These are phyloP conservation scores for Plantago elongata DNA, from an alignment of 257 asterid genomes.

Conservation along the genomic window DNA sequence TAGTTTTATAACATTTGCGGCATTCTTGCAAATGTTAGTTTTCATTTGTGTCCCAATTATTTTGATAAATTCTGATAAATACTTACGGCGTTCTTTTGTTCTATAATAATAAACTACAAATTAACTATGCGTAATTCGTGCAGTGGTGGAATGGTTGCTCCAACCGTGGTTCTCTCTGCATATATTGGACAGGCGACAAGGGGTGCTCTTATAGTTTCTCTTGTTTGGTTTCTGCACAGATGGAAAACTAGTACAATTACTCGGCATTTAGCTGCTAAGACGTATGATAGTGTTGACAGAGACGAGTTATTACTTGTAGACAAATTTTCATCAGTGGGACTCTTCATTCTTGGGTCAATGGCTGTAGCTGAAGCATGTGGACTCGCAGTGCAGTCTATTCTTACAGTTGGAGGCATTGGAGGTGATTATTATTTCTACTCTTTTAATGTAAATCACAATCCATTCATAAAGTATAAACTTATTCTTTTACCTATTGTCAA, in stretches of 20 bases:
- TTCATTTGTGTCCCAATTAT: background rate
- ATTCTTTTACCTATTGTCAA: background rate
- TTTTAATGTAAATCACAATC: too few relatives aligned
- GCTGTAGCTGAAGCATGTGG: conserved; percentile 92
- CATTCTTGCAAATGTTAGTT: conserved; percentile 76
- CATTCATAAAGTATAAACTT: too few relatives aligned
- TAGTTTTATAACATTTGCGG: conserved; percentile 64
- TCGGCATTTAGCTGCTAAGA: conserved; percentile 53
- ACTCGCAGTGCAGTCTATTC: conserved; percentile 85
- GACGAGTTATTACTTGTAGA: conserved; percentile 63
- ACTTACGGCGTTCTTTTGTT: background rate
- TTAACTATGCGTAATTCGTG: conserved; percentile 20
- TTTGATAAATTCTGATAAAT: background rate
- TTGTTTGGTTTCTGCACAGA: conserved; percentile 80
- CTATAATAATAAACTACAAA: conserved; percentile 6
- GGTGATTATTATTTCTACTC: conserved; percentile 32
- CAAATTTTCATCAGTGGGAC: conserved; percentile 71
- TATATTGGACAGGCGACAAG: conserved; percentile 70
- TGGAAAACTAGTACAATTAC: conserved; percentile 79
- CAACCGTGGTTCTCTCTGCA: conserved; percentile 51
- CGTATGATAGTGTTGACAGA: conserved; percentile 42
- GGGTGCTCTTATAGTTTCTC: conserved; percentile 62
- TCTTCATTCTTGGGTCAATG: conserved; percentile 69
- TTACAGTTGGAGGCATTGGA: conserved; percentile 97
- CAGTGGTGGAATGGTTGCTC: conserved; percentile 85